Percentiles rank a stretch among this genome's conserved stretches.
These are phyloP conservation scores for Thraustochytrium sp. DNA, from an alignment of 352 stramenopile species.

Conservation along the genomic window DNA sequence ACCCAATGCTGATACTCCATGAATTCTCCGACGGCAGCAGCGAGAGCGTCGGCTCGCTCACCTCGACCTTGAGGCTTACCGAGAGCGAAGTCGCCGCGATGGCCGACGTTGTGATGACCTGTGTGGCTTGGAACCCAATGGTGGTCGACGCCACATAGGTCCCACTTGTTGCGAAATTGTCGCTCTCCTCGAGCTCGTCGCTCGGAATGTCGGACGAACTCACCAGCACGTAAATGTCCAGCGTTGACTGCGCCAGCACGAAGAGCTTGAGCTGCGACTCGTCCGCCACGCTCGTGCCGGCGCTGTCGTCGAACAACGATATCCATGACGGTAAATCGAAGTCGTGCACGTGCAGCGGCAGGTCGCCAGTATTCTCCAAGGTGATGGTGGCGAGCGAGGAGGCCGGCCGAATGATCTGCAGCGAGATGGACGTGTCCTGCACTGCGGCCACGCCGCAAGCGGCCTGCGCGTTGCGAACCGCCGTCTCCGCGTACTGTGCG, in stretches of 20 bases:
- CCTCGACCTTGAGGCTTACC: background rate
- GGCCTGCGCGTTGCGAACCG: background rate
- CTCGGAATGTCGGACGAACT: background rate
- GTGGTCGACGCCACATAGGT: background rate
- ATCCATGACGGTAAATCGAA: background rate
- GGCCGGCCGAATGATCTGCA: slow-evolving; percentile 2
- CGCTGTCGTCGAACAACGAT: background rate
- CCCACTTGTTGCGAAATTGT: background rate
- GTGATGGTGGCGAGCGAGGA: slow-evolving; percentile 6
- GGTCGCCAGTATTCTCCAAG: background rate
- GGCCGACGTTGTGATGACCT: background rate
- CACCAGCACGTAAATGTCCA: background rate
- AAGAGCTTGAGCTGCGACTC: background rate
- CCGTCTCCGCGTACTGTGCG: background rate
- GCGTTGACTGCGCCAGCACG: background rate
- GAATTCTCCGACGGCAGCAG: slow-evolving; percentile 20
- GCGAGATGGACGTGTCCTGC: background rate
- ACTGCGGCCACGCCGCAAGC: background rate
- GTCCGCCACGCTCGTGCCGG: background rate
- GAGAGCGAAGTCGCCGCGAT: background rate
- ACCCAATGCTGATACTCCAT: slow-evolving; percentile 28
- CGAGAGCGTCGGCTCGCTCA: slow-evolving; percentile 15
- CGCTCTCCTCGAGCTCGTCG: background rate
- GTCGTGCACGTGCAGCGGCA: background rate
- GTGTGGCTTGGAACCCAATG: background rate